Evolutionary conservation across 2,329 filamentous ascomycete genomes (phyloP).

Genomic region (Colletotrichum sojae): DNA sequence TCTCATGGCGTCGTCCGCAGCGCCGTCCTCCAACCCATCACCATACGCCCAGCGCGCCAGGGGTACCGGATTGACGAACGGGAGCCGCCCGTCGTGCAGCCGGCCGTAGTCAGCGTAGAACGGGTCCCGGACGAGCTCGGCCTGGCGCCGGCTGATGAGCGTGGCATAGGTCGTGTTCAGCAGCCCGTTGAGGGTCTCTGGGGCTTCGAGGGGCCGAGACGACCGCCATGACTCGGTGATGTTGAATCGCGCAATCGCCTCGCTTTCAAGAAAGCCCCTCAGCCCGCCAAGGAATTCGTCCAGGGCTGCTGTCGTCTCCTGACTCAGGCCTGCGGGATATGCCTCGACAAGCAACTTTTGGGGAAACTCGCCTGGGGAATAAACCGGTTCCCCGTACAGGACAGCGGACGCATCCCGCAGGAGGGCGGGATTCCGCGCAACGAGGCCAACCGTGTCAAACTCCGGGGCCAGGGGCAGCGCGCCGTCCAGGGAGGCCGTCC

Average conservation of each 20-base stretch:
- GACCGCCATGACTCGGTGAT: slow-evolving; percentile 45
- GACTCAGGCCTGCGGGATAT: not conserved
- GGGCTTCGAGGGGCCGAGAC: not conserved
- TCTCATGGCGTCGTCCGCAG: slow-evolving; percentile 55
- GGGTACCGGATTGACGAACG: slow-evolving; percentile 17
- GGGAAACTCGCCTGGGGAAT: not conserved
- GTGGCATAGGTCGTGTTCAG: slow-evolving; percentile 52
- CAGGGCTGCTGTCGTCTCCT: slow-evolving; percentile 27
- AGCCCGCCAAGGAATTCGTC: slow-evolving; percentile 47
- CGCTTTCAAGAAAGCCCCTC: slow-evolving; percentile 45
- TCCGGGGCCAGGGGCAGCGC: slow-evolving; percentile 56
- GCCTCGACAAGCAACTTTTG: not conserved
- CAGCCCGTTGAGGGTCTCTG: slow-evolving; percentile 34
- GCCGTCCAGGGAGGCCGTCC: slow-evolving; percentile 53
- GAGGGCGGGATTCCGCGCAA: slow-evolving; percentile 52
- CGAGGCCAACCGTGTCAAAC: slow-evolving; percentile 22
- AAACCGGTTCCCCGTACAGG: not conserved
- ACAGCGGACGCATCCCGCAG: slow-evolving; percentile 43
- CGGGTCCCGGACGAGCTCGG: slow-evolving; percentile 50
- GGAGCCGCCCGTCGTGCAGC: slow-evolving; percentile 4
- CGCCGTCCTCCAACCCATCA: not conserved
- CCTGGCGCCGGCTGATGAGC: slow-evolving; percentile 54
- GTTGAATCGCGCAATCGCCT: slow-evolving; percentile 39
- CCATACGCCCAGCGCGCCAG: slow-evolving; percentile 9
- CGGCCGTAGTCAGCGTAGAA: slow-evolving; percentile 55